Percentiles rank a stretch among this genome's conserved stretches.
These are phyloP conservation scores for Aspergillus proliferans DNA, from an alignment of 2,329 filamentous ascomycete genomes.

Conservation along the genomic window DNA sequence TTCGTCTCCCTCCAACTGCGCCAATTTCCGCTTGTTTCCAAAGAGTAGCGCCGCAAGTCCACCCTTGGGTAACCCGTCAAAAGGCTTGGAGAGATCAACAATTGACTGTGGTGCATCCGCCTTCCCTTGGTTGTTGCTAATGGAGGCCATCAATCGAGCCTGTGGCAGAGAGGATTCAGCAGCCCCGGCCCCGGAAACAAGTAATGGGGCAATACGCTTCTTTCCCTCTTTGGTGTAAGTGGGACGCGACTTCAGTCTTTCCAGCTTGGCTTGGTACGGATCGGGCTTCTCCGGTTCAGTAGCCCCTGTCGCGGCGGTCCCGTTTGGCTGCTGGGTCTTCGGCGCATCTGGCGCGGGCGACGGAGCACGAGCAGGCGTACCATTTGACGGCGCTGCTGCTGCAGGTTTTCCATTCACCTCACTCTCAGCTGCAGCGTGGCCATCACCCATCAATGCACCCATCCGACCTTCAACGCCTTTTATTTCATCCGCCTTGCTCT, in stretches of 20 bases:
- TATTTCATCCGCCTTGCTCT: constrained; percentile 84
- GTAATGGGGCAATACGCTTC: constrained; percentile 84
- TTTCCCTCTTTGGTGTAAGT: constrained; percentile 96
- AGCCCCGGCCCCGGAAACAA: constrained; percentile 83
- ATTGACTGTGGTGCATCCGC: constrained; percentile 73
- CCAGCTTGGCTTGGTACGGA: constrained; percentile 53
- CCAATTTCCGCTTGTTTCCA: constrained; percentile 85
- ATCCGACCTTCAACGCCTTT: constrained; percentile 88
- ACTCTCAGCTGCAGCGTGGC: constrained; percentile 50
- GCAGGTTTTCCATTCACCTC: constrained; percentile 43
- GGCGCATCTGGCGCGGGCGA: constrained; percentile 17
- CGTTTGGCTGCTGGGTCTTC: constrained; percentile 31
- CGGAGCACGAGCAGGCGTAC: constrained; percentile 22
- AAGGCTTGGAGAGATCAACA: constrained; percentile 86
- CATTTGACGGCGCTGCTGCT: constrained; percentile 37
- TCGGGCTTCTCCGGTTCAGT: constrained; percentile 39
- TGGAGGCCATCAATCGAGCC: constrained; percentile 75
- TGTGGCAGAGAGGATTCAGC: constrained; percentile 85
- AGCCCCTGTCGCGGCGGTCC: constrained; percentile 23
- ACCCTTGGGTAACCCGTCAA: constrained; percentile 84
- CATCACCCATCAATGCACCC: constrained; percentile 96
- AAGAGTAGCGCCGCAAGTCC: constrained; percentile 79
- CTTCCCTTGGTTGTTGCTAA: constrained; percentile 58
- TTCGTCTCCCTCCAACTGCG: constrained; percentile 67
- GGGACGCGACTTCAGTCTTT: constrained; percentile 78